Evolutionary conservation across 176 grass and related monocot genomes (phyloP), one percentile per base, ranked within the genome.

Genomic region (Ensete ventricosum): DNA sequence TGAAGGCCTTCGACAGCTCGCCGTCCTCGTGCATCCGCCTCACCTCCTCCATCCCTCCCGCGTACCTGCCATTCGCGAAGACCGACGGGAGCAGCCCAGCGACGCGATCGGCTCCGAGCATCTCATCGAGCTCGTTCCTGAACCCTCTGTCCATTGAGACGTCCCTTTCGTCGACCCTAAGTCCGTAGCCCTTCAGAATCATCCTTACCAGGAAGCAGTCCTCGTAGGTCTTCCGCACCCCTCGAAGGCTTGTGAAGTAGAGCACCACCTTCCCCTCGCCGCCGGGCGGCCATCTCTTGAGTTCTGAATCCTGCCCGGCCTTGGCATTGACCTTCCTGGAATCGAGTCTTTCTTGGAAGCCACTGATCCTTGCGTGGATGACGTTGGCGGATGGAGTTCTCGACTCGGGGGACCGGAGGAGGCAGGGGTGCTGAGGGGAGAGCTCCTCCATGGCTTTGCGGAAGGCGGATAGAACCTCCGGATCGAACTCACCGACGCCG

Each of bases 211-310:
- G 55, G 83, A 74, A 80, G 79, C 91, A 99, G 75, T 87, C 90
- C 73, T 99, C 95, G 75, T 91, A 78, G 22, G 95, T 94, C 54
- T 86, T 74, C 53, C 95, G 86, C 48, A 99, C 90, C 21, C 90
- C 95, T 16, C 95, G 88, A 25, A 99, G 83, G 72, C 88, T 87
- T 16, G 95, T 99, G 87, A 99, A 94, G 83, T 99, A 99, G 67
- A 99, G 57, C 75, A 99, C 84, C 69, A 89, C 90, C 24, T 79
- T 85, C 1, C 78, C 74, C 34, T 67, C 71, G 2, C 62, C 59
- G 3, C 49, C 75, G 49, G 60, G 53, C 16, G 73, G 73, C 23
- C 73, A 59, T 16, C n/a, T 75, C 14, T 58, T 26, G 9, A 8
- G 12, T 48, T 43, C 19, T 20, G 65, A 55, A 19, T 24, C 53